phyloP scores from a whole-genome alignment of 805 yeast species.

The Tetrapisispora namnaoensis region DNA sequence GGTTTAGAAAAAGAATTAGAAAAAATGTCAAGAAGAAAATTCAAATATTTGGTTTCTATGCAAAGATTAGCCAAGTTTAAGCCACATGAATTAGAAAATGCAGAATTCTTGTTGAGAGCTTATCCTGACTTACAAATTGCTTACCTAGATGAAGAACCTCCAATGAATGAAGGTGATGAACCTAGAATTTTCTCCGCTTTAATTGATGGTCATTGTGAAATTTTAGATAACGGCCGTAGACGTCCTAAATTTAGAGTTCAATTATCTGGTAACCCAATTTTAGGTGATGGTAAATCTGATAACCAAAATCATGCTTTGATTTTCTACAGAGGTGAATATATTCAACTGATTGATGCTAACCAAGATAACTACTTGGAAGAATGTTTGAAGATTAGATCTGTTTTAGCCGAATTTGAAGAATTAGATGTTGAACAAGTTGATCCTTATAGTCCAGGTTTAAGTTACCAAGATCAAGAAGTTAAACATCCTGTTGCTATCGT shows the following conservation, averaged over 20 bases:
- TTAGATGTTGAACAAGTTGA: constrained; percentile 63
- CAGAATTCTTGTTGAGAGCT: constrained; percentile 71
- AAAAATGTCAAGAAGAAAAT: constrained; percentile 77
- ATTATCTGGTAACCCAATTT: constrained; percentile 74
- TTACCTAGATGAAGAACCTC: constrained; percentile 88
- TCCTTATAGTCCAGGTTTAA: constrained; percentile 71
- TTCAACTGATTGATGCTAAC: constrained; percentile 77
- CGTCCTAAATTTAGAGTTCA: constrained; percentile 68
- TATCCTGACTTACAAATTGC: constrained; percentile 86
- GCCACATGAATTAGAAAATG: constrained; percentile 67
- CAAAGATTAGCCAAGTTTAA: constrained; percentile 68
- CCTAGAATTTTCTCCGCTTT: constrained; percentile 65
- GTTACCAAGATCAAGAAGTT: constrained; percentile 41
- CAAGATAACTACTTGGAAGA: constrained; percentile 82
- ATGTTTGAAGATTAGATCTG: constrained; percentile 73
- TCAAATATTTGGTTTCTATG: constrained; percentile 75
- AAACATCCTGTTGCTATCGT: constrained; percentile 71
- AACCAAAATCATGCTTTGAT: constrained; percentile 75
- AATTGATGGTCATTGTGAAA: constrained; percentile 73
- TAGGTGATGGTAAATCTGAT: constrained; percentile 86
- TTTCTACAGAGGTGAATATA: constrained; percentile 76
- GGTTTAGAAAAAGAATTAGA: constrained; percentile 91
- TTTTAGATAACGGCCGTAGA: constrained; percentile 62
- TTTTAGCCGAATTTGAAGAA: constrained; percentile 77
- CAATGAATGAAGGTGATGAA: constrained; percentile 58